Conservation (phyloP, 345 rosid species). For the Hevea brasiliensis region DNA sequence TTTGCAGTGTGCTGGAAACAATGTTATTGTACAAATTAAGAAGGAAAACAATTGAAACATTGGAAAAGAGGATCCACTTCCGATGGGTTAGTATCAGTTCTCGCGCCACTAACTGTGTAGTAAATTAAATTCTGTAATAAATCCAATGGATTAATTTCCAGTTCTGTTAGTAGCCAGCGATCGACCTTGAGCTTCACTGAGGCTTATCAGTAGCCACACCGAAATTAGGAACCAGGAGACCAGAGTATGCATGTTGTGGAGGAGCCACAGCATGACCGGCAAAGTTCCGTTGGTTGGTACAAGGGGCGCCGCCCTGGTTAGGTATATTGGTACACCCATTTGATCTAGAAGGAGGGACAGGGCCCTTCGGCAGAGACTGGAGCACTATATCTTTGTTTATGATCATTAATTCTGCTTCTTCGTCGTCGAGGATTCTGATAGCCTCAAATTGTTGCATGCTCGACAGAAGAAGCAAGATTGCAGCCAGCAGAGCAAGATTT, state of each 20-base stretch:
- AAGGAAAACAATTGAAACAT: too few species aligned
- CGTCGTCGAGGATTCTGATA: background rate
- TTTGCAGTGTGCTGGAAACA: too few species aligned
- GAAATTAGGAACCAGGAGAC: background rate
- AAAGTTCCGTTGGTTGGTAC: conserved; percentile 14
- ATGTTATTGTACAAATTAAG: too few species aligned
- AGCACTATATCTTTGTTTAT: background rate
- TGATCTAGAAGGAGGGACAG: background rate
- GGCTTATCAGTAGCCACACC: conserved; percentile 10
- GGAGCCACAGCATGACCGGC: conserved; percentile 22
- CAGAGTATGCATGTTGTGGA: background rate
- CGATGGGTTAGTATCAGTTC: too few species aligned
- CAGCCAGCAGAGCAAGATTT: background rate
- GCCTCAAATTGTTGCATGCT: background rate
- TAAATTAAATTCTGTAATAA: too few species aligned
- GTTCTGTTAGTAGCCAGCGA: too few species aligned
- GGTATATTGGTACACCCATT: conserved; percentile 25
- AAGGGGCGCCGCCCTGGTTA: conserved; percentile 3
- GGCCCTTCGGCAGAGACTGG: conserved; percentile 14
- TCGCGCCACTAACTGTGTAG: too few species aligned
- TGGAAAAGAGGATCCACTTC: too few species aligned
- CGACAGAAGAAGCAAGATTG: background rate
- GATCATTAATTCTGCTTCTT: background rate
- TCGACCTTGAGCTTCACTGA: background rate
- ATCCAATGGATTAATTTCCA: too few species aligned